A percentile compares a stretch with the other conserved stretches of the same genome.
phyloP scores from a whole-genome alignment of 805 yeast species.

The Candida nonsorbophila region DNA sequence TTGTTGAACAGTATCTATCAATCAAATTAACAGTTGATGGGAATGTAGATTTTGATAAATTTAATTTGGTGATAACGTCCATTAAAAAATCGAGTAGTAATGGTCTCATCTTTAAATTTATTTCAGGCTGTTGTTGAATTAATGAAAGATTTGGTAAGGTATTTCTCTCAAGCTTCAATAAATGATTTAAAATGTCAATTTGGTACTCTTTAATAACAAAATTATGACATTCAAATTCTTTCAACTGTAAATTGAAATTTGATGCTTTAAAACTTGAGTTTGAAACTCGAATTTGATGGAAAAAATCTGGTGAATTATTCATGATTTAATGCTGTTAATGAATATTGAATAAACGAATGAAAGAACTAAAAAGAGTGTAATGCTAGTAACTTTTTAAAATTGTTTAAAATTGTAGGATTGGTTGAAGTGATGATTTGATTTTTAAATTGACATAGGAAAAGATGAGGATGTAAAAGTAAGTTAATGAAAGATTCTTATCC shows the following conservation, averaged over 20 bases:
- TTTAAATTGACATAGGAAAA: too few relatives aligned
- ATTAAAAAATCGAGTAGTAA: constrained; percentile 37
- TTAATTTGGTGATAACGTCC: constrained; percentile 39
- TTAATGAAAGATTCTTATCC: too few relatives aligned
- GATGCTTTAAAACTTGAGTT: constrained; percentile 32
- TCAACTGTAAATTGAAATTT: constrained; percentile 35
- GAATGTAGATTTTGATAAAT: constrained; percentile 35
- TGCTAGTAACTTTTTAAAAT: too few relatives aligned
- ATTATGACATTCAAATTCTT: constrained; percentile 46
- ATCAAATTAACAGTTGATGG: constrained; percentile 41
- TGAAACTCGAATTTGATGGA: constrained; percentile 26
- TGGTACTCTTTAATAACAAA: constrained; percentile 41
- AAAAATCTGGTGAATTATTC: constrained; percentile 24
- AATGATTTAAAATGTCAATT: constrained; percentile 34
- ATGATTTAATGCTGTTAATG: too few relatives aligned
- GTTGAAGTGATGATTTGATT: too few relatives aligned
- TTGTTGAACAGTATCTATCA: constrained; percentile 39
- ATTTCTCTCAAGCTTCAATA: constrained; percentile 21
- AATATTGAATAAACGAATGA: too few relatives aligned
- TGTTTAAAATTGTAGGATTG: too few relatives aligned
- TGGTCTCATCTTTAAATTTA: constrained; percentile 40
- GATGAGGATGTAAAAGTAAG: too few relatives aligned
- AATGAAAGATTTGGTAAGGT: constrained; percentile 28
- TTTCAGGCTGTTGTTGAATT: constrained; percentile 43
- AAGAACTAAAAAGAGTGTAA: too few relatives aligned